Conservation (phyloP, 106 monocot genomes). For the Amphibolis antarctica region DNA sequence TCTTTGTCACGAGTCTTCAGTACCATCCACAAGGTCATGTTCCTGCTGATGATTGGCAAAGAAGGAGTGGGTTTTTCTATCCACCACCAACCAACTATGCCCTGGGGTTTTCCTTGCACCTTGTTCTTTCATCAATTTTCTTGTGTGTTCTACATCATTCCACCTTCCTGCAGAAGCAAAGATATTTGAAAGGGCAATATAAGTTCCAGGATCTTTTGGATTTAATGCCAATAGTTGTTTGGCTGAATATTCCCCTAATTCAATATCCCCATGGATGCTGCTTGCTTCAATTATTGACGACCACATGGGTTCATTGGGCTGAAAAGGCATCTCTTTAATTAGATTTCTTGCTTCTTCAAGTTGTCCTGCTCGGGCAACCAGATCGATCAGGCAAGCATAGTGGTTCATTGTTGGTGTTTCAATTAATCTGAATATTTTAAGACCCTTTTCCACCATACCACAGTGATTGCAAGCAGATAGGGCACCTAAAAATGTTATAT, state of each 20-base stretch:
- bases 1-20: too few relatives aligned
- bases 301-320: conserved; percentile 40
- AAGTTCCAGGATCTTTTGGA: conserved; percentile 31
- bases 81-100: conserved; percentile 21
- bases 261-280: conserved; percentile 15
- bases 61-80: conserved; percentile 10
- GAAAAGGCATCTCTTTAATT: conserved; percentile 28
- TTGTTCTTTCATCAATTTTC: conserved; percentile 29
- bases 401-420: conserved; percentile 32
- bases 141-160: conserved; percentile 18
- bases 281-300: conserved; percentile 25
- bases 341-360: conserved; percentile 32
- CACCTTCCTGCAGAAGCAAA: conserved; percentile 38
- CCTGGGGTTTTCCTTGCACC: conserved; percentile 17
- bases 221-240: conserved; percentile 21
- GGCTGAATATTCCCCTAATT: conserved; percentile 25
- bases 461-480: conserved; percentile 39
- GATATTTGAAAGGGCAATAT: conserved; percentile 29
- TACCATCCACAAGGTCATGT: background rate
- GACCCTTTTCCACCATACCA: conserved; percentile 45
- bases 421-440: conserved; percentile 32
- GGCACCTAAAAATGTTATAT: conserved; percentile 30
- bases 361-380: conserved; percentile 26
- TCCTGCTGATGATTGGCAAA: background rate
- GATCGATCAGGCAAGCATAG: conserved; percentile 38